Conservation (phyloP, 352 stramenopile genomes). For the Thalassiosira hispida region DNA sequence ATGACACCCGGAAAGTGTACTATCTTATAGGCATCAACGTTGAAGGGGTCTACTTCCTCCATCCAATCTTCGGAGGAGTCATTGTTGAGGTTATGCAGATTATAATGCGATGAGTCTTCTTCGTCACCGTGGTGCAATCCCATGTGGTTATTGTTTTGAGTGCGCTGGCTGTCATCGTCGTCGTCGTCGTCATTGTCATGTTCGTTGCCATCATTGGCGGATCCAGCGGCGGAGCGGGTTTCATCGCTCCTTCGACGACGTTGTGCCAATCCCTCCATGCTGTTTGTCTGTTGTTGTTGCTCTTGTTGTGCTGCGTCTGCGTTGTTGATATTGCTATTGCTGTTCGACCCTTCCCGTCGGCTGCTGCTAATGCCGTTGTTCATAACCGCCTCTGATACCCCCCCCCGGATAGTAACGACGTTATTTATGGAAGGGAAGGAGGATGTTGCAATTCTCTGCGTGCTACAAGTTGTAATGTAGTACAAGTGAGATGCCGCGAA, state of each 20-base stretch:
- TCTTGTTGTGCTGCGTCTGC: too few relatives aligned
- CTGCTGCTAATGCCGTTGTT: too few relatives aligned
- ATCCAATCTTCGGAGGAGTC: neutral
- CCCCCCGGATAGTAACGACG: too few relatives aligned
- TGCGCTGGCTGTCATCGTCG: neutral
- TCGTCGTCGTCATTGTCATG: neutral
- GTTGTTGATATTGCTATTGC: too few relatives aligned
- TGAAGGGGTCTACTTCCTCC: conserved; percentile 18
- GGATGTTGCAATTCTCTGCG: too few relatives aligned
- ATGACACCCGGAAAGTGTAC: conserved; percentile 9
- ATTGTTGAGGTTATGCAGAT: neutral
- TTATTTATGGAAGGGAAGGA: too few relatives aligned
- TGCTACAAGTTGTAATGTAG: too few relatives aligned
- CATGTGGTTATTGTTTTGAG: neutral
- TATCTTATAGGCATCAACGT: conserved; percentile 30
- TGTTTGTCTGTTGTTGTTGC: too few relatives aligned
- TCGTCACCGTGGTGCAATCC: neutral
- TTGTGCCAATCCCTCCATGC: neutral
- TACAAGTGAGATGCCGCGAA: too few relatives aligned
- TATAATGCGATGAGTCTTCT: neutral
- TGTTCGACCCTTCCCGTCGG: too few relatives aligned
- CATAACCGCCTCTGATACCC: too few relatives aligned
- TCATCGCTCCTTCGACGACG: neutral
- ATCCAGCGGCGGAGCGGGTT: neutral
- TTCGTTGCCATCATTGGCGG: neutral